A percentile compares a stretch with the other conserved stretches of the same genome.
Conservation (phyloP, 208 protist genomes). For the Crithidia sp. region DNA sequence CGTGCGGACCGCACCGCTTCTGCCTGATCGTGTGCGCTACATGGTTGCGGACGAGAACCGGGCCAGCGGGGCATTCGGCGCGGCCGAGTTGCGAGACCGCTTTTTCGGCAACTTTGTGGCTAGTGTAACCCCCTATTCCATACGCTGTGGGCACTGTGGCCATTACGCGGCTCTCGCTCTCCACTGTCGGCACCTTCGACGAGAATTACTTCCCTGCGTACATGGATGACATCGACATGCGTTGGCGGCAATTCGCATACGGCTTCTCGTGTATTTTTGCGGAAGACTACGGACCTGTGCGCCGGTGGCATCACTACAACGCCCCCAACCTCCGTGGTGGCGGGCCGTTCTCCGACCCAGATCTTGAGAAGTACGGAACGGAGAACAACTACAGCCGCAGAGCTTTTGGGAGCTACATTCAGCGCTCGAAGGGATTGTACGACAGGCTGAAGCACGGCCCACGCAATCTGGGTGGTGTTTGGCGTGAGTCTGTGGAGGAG, state of each 20-base stretch:
- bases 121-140: conserved; percentile 23
- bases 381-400: conserved; percentile 32
- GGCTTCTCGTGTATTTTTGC: conserved; percentile 3
- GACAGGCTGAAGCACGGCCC: conserved; percentile 28
- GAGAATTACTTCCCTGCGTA: conserved; percentile 56
- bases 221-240: conserved; percentile 49
- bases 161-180: conserved; percentile 40
- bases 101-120: conserved; percentile 37
- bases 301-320: conserved; percentile 35
- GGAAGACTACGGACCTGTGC: background rate
- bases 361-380: conserved; percentile 20
- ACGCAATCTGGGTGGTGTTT: conserved; percentile 14
- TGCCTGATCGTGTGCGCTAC: conserved; percentile 49
- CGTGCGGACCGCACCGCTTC: conserved; percentile 38
- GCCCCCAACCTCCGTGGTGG: conserved; percentile 30
- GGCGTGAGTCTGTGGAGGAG: conserved; percentile 12
- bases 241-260: conserved; percentile 26
- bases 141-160: conserved; percentile 20
- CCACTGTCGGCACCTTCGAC: conserved; percentile 42
- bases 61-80: background rate
- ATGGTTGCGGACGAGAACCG: conserved; percentile 30
- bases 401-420: conserved; percentile 18
- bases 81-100: conserved; percentile 10
- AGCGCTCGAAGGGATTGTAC: conserved; percentile 12
- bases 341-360: background rate